These are phyloP conservation scores for Elongisporangium undulatum DNA, from an alignment of 352 stramenopile genomes.

Conservation along the genomic window DNA sequence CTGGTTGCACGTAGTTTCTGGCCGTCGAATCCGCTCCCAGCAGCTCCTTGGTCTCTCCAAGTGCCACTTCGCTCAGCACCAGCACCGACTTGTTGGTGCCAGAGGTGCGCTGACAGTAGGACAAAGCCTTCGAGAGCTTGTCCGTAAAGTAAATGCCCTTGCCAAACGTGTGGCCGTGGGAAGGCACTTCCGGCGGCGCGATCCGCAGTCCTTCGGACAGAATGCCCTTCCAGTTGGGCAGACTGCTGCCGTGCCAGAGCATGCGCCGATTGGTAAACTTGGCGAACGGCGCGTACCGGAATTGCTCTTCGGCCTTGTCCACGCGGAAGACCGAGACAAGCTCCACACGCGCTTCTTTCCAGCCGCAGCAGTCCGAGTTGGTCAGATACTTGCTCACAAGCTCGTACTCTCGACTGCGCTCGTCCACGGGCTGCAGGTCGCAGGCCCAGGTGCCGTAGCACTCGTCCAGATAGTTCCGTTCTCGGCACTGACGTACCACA, in stretches of 20 bases:
- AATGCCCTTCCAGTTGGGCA: constrained; percentile 84
- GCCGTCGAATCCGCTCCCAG: constrained; percentile 44
- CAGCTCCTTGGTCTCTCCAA: constrained; percentile 66
- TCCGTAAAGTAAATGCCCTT: constrained; percentile 89
- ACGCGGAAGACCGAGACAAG: constrained; percentile 57
- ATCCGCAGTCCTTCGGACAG: constrained; percentile 77
- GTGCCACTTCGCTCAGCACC: constrained; percentile 58
- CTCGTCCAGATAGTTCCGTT: constrained; percentile 58
- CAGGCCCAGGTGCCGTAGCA: constrained; percentile 54
- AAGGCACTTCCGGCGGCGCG: constrained; percentile 66
- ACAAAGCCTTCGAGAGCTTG: constrained; percentile 71
- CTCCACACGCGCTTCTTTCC: constrained; percentile 47
- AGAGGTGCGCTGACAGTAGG: constrained; percentile 55
- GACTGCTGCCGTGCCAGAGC: constrained; percentile 84
- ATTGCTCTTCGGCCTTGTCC: constrained; percentile 40
- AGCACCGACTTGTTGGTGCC: constrained; percentile 41
- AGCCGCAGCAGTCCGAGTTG: constrained; percentile 66
- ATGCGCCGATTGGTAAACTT: constrained; percentile 56
- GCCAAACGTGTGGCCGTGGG: constrained; percentile 75
- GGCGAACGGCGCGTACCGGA: constrained; percentile 47
- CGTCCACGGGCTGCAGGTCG: constrained; percentile 34
- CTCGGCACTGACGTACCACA: constrained; percentile 29
- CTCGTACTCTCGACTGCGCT: constrained; percentile 38
- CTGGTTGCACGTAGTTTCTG: constrained; percentile 34
- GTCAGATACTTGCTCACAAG: constrained; percentile 65